Percentiles rank a stretch among this genome's conserved stretches.
Evolutionary conservation across 2,329 filamentous ascomycete genomes (phyloP).

Genomic region (Eutypella sp.): DNA sequence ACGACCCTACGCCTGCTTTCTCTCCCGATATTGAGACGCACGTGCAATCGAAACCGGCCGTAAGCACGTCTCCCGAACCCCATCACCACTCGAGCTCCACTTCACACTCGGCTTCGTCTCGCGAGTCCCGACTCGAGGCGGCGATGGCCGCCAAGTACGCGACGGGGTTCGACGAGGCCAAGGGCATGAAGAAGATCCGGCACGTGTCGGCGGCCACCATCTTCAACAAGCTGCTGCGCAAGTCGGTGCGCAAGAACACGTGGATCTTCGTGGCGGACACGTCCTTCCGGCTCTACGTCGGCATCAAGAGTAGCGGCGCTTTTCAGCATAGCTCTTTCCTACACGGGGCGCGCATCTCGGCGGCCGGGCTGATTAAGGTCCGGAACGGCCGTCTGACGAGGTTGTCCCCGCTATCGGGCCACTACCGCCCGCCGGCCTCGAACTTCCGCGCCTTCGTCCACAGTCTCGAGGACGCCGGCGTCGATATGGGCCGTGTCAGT

Average conservation of each 20-base stretch:
- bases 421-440: constrained; percentile 77
- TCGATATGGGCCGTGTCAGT: constrained; percentile 73
- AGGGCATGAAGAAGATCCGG: constrained; percentile 48
- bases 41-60: constrained; percentile 16
- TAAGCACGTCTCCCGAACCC: constrained; percentile 19
- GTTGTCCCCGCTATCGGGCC: constrained; percentile 68
- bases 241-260: constrained; percentile 77
- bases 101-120: constrained; percentile 30
- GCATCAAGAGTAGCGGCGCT: constrained; percentile 81
- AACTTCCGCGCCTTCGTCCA: constrained; percentile 82
- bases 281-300: constrained; percentile 77
- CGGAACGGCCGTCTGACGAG: constrained; percentile 73
- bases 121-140: constrained; percentile 48
- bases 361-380: constrained; percentile 81
- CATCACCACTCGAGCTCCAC: constrained; percentile 10
- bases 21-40: constrained; percentile 27
- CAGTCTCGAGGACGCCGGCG: constrained; percentile 64
- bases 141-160: constrained; percentile 61
- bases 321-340: constrained; percentile 92
- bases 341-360: constrained; percentile 73
- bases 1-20: constrained; percentile 56
- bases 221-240: constrained; percentile 72
- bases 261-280: constrained; percentile 95
- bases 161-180: constrained; percentile 55
- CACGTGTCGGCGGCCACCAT: constrained; percentile 68